Conservation (phyloP, 106 monocot species). For the Posidonia australis region DNA sequence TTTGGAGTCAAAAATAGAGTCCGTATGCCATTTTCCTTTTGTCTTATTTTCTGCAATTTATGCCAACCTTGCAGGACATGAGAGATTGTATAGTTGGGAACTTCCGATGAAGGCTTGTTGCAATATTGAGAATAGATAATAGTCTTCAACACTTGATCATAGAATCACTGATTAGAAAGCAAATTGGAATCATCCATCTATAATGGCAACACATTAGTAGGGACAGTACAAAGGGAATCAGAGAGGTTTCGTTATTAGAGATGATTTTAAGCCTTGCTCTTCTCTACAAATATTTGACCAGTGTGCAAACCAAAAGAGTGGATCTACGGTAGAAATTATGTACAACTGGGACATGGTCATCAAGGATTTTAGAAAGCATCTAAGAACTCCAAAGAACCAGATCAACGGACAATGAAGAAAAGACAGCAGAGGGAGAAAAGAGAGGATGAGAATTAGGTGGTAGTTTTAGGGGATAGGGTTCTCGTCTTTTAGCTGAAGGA, state of each 20-base stretch:
- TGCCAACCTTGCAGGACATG: conserved; percentile 61
- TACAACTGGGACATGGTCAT: conserved; percentile 83
- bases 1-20: too few relatives aligned
- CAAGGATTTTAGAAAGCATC: too few relatives aligned
- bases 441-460: too few relatives aligned
- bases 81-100: conserved; percentile 90
- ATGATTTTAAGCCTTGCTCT: conserved; percentile 43
- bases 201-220: conserved; percentile 93
- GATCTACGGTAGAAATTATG: conserved; percentile 56
- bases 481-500: too few relatives aligned
- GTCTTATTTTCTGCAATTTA: conserved; percentile 1
- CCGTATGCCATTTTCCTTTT: too few relatives aligned
- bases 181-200: conserved; percentile 70
- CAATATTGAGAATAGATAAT: conserved; percentile 57
- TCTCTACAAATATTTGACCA: conserved; percentile 52
- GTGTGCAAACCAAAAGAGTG: conserved; percentile 26
- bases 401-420: too few relatives aligned
- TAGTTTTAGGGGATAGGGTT: too few relatives aligned
- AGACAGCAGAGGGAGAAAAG: too few relatives aligned
- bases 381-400: too few relatives aligned
- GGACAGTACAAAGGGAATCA: conserved; percentile 81
- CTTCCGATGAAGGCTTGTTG: conserved; percentile 70
- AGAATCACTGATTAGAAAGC: conserved; percentile 67
- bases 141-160: conserved; percentile 64
- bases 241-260: conserved; percentile 70